phyloP scores from a whole-genome alignment of 345 rosid genomes.

The Cardamine chenopodiifolia region DNA sequence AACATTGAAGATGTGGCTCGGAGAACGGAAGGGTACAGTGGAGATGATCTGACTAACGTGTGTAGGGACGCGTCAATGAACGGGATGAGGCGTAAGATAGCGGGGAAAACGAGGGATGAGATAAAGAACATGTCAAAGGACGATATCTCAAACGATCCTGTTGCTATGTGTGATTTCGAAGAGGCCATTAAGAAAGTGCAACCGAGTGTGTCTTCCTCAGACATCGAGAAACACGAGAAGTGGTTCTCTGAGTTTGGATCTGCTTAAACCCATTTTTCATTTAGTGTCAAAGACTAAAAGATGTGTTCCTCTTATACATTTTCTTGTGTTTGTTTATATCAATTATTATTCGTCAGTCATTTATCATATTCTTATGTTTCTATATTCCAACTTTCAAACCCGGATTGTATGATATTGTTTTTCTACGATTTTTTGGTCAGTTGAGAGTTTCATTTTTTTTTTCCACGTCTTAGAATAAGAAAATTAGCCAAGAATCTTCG shows the following conservation, averaged over 20 bases:
- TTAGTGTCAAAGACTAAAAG: not conserved
- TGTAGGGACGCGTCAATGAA: constrained; percentile 98
- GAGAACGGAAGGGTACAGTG: constrained; percentile 93
- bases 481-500: not conserved
- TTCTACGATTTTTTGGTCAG: not conserved
- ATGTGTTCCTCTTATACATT: not conserved
- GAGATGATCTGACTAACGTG: constrained; percentile 97
- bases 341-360: constrained; percentile 19
- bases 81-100: constrained; percentile 99
- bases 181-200: constrained; percentile 95
- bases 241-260: constrained; percentile 97
- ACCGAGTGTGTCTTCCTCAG: constrained; percentile 86
- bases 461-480: not conserved
- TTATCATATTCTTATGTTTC: constrained; percentile 19
- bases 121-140: constrained; percentile 98
- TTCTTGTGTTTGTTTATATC: constrained; percentile 27
- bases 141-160: constrained; percentile 95
- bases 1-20: constrained; percentile 89
- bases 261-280: constrained; percentile 48
- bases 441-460: not conserved
- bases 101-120: constrained; percentile 97
- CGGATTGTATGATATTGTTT: not conserved
- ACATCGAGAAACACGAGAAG: constrained; percentile 96
- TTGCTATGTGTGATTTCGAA: constrained; percentile 99
- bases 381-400: not conserved